Evolutionary conservation across 176 grass and related monocot genomes (phyloP).

Genomic region (Ananas comosus): DNA sequence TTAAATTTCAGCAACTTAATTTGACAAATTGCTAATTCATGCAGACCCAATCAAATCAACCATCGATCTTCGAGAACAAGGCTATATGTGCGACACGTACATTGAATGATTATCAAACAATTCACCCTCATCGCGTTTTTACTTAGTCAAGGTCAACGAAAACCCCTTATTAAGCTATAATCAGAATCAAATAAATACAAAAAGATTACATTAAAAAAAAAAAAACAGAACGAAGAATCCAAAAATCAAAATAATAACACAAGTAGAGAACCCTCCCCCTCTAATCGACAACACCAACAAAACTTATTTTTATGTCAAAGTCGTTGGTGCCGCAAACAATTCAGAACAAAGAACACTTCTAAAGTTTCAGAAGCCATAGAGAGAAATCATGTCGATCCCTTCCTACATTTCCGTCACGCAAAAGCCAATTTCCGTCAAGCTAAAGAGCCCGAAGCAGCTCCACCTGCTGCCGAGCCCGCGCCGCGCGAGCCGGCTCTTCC

Average conservation of each 20-base stretch:
- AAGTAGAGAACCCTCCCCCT: not conserved
- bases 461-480: slow-evolving; percentile 11
- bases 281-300: not conserved
- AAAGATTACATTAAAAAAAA: too few species aligned
- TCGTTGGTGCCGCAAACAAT: not conserved
- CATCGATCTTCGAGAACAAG: not conserved
- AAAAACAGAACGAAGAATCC: too few species aligned
- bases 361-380: too few species aligned
- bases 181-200: too few species aligned
- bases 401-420: slow-evolving; percentile 27
- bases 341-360: too few species aligned
- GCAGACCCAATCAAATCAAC: not conserved
- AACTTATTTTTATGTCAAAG: not conserved
- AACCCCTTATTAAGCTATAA: too few species aligned
- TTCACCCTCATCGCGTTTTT: too few species aligned
- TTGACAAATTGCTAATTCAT: not conserved
- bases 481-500: slow-evolving; percentile 15
- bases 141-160: too few species aligned
- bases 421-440: slow-evolving; percentile 19
- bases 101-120: too few species aligned
- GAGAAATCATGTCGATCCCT: not conserved
- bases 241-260: not conserved
- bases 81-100: not conserved
- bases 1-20: not conserved
- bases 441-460: slow-evolving; percentile 11